Evolutionary conservation across 305 asterid species (phyloP), one percentile per base, ranked within the genome.

Genomic region (Fraxinus floribunda): DNA sequence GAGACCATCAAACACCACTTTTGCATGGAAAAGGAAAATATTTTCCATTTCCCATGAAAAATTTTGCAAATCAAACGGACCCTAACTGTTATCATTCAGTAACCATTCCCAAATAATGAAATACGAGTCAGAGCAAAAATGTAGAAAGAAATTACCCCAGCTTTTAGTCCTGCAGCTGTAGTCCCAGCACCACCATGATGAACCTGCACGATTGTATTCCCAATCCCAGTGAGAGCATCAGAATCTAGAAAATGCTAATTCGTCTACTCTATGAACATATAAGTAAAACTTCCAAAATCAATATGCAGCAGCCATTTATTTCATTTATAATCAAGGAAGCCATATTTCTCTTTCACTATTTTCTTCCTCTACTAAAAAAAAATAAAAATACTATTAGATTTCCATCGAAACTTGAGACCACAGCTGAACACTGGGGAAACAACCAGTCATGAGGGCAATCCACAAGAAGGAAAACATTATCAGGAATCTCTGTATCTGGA

Each of bases 151-250:
- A 41, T 78, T 92, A 95, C 98, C 97, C 98, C 99, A 26, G 99
- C 94, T 88, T 89, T 90, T 76, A 95, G 90, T 82, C 99, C 98
- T 3, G 94, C 88, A 16, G 98, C 98, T 52, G 98, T 95, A 70
- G 99, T 95, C 85, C 99, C 99, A 86, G 99, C 98, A 64, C 99
- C 99, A 30, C 99, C 99, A 9, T 94, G 99, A 86, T 95, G 99
- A 88, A 95, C 94, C 99, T 95, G 86, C 81, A 83, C 16, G 78
- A 77, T 77, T 74, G 20, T 82, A 78, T 62, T 79, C 76, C n/a
- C 44, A 72, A 41, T 75, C 20, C 68, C 57, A 32, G 79, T 1
- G 6, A 81, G 83, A 75, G 29, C 6, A 76, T 68, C 78, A 78
- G 15, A 44, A 83, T 44, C 71, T 79, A 9, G 74, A 81, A 39